Conservation (phyloP, 129 eudicot genomes). For the Lonicera japonica region DNA sequence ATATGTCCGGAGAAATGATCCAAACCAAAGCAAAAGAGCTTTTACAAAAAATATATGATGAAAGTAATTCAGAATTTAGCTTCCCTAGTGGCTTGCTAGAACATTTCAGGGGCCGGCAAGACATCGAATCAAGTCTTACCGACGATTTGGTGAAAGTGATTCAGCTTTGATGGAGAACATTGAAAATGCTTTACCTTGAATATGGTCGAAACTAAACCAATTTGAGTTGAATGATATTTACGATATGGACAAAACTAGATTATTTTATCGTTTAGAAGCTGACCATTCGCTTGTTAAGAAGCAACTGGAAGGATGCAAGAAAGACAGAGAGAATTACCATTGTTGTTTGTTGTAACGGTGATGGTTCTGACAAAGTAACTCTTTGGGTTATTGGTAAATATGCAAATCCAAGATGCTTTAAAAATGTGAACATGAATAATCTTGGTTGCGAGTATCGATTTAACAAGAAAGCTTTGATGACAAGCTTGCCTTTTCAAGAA, state of each 20-base stretch:
- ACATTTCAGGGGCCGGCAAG: conserved; percentile 1
- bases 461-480: background rate
- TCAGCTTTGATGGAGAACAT: background rate
- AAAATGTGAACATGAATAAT: background rate
- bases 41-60: background rate
- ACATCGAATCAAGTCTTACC: background rate
- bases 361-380: background rate
- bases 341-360: background rate
- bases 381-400: background rate
- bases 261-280: background rate
- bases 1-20: background rate
- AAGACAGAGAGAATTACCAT: background rate
- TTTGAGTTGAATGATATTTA: background rate
- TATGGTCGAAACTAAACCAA: background rate
- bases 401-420: background rate
- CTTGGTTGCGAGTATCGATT: background rate
- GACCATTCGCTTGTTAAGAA: conserved; percentile 1
- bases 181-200: background rate
- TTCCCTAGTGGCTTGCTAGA: background rate
- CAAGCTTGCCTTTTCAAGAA: background rate
- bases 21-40: background rate
- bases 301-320: conserved; percentile 1
- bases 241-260: background rate
- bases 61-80: background rate
- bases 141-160: background rate